Evolutionary conservation across 1,139 yeast species (phyloP), one percentile per base, ranked within the genome.

Genomic region (Candida pseudoviswanathii): DNA sequence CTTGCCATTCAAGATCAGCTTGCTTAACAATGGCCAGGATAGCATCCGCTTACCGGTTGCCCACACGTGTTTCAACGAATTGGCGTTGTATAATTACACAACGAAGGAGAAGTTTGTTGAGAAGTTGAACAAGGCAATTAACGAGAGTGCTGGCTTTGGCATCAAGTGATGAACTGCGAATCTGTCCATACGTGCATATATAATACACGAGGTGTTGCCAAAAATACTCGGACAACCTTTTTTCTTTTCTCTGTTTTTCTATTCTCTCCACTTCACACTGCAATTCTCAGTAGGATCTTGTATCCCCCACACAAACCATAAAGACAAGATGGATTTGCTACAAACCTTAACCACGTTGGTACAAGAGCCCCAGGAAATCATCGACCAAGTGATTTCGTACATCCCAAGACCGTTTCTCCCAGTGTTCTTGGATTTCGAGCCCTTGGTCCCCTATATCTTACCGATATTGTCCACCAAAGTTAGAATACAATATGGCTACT

Each of bases 11-110:
- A 85, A 85, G 54, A 81, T 89, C 43, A 77, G 84, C 36, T 70
- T 78, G 48, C 58, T 83, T 22, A 55, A 58, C 22, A 57, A 56
- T 29, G 85, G 86, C 3, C 73, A 69, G 2, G 82, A 80, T 52
- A 64, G 73, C 47, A 70, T 78, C 3, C 71, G 86, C 45, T 68
- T 91, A 29, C 98, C 98, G 0, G 70, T 86, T 8, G 92, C 97
- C 0, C 98, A 92, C 61, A 94, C 98, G 0, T 94, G 98, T 60
- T 94, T 92, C 69, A 92, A 91, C 62, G 97, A 92, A 68, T 66
- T 94, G 39, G 89, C 94, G 48, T 57, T 94, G 5, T 87, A 84
- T 66, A 83, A 82, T 45, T 94, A 92, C 64, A 58, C 66, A 5
- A 62, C 79, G 3, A 72, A 73, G 52, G 81, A 75, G 27, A 81